phyloP scores from a whole-genome alignment of 2,329 filamentous ascomycete genomes.

The Exutisphaerella laricina region DNA sequence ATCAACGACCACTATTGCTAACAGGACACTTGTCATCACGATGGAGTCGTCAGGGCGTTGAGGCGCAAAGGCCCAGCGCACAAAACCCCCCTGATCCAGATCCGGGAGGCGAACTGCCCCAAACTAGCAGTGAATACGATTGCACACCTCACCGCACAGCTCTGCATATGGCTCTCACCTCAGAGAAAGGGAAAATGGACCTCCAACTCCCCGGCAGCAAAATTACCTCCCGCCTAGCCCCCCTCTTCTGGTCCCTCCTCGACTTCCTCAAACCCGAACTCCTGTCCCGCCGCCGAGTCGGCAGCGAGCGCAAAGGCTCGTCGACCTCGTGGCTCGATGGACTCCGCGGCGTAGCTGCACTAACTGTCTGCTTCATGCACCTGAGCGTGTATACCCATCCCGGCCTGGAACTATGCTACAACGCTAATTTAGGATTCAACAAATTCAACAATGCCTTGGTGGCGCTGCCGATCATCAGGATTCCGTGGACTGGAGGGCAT shows the following conservation, averaged over 20 bases:
- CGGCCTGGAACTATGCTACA: slow-evolving; percentile 39
- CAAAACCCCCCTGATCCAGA: not conserved
- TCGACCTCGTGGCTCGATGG: slow-evolving; percentile 57
- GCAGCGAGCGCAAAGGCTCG: slow-evolving; percentile 10
- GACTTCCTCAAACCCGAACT: slow-evolving; percentile 15
- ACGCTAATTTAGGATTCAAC: slow-evolving; percentile 24
- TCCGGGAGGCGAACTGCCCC: not conserved
- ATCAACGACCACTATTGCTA: not conserved
- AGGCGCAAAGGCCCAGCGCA: not conserved
- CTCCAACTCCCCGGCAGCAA: not conserved
- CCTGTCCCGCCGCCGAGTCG: slow-evolving; percentile 5
- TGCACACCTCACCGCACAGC: not conserved
- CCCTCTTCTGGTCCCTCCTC: not conserved
- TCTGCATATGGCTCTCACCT: not conserved
- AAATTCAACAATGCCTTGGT: slow-evolving; percentile 41
- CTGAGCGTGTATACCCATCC: slow-evolving; percentile 52
- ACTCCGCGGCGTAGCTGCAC: slow-evolving; percentile 59
- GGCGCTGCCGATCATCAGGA: slow-evolving; percentile 53
- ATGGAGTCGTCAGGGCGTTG: not conserved
- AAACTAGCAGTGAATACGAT: no score
- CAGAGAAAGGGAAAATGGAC: slow-evolving; percentile 2
- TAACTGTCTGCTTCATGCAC: slow-evolving; percentile 60
- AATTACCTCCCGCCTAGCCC: not conserved
- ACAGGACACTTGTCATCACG: not conserved
- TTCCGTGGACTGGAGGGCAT: slow-evolving; percentile 57